A percentile compares a stretch with the other conserved stretches of the same genome.
Conservation (phyloP, 768 basidiomycete species). For the Mycena vitilis region DNA sequence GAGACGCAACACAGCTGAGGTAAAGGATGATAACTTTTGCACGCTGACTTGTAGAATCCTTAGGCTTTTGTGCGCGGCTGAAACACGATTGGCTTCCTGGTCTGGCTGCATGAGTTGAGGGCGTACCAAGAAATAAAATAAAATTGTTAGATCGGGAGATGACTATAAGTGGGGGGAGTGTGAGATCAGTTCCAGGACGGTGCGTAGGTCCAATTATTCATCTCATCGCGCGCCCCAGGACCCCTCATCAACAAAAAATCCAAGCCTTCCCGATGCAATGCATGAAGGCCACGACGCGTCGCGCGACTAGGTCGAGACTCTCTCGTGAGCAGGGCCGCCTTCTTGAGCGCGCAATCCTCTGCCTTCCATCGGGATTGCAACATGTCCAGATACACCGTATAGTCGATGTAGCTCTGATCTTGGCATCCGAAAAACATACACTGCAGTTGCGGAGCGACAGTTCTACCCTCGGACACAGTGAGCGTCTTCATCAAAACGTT, state of each 20-base stretch:
- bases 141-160: too few species aligned
- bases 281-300: neutral
- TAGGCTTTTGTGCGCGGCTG: too few species aligned
- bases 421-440: neutral
- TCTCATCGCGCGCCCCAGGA: neutral
- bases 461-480: neutral
- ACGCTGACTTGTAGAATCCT: too few species aligned
- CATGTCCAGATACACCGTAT: constrained; percentile 7
- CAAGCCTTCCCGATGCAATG: constrained; percentile 6
- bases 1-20: too few species aligned
- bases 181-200: neutral
- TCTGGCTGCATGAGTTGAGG: too few species aligned
- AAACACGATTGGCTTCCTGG: too few species aligned
- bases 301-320: neutral
- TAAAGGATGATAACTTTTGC: too few species aligned
- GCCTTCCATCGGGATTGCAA: constrained; percentile 7
- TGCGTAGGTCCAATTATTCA: neutral
- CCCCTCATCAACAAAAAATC: neutral
- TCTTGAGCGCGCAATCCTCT: neutral
- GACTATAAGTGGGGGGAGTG: too few species aligned
- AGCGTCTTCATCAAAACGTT: neutral
- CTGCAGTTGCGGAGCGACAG: neutral
- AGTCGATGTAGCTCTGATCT: constrained; percentile 3
- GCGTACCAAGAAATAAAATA: too few species aligned
- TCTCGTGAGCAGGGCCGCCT: neutral